Evolutionary conservation across 495 filamentous ascomycete species (phyloP).

Genomic region (Neurospora sp.): DNA sequence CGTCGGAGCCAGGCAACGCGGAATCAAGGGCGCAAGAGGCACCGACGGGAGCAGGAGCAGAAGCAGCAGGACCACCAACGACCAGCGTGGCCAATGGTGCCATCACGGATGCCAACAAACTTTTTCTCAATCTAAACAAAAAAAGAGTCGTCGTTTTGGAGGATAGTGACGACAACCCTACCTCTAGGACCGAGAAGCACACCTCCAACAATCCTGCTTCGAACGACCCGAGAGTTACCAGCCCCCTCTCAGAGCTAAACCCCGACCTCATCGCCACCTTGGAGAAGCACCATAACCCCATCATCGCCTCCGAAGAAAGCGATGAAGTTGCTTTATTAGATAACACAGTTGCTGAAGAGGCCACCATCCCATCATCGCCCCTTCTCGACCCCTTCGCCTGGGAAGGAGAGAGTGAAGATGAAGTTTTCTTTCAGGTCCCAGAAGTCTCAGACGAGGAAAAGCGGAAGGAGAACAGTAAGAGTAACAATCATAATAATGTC

Average conservation of each 20-base stretch:
- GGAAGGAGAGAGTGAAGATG: neutral
- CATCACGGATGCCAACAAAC: neutral
- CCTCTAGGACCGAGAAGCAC: neutral
- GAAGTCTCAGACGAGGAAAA: too few species aligned
- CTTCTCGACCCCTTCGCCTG: neutral
- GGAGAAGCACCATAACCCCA: neutral
- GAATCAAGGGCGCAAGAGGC: neutral
- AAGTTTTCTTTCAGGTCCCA: too few species aligned
- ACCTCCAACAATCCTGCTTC: neutral
- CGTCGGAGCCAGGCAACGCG: neutral
- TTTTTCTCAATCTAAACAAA: neutral
- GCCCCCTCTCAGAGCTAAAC: neutral
- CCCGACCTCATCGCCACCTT: neutral
- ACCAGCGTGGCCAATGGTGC: neutral
- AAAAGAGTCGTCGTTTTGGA: neutral
- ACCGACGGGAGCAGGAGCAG: neutral
- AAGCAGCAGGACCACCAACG: neutral
- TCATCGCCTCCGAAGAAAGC: neutral
- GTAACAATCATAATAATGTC: neutral
- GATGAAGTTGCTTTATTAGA: neutral
- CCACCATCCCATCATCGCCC: too few species aligned
- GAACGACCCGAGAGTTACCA: neutral
- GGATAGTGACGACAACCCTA: neutral
- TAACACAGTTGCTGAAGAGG: too few species aligned
- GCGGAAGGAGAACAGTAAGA: neutral